Base-by-base conservation (phyloP, 2,329 filamentous ascomycete species). In the Neofusicoccum parvum region DNA sequence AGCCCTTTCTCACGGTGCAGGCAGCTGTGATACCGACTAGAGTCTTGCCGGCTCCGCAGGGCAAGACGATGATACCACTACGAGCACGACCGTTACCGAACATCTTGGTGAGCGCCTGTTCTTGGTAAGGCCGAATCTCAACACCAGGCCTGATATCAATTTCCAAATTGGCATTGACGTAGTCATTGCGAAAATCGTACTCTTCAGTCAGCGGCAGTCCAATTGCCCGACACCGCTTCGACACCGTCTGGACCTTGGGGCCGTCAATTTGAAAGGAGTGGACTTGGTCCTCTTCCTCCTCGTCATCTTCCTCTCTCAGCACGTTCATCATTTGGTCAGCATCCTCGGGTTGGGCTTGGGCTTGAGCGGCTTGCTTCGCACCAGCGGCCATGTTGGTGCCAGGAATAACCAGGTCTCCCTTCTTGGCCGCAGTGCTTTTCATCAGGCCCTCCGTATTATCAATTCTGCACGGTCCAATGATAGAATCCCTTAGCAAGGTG, bases 41-140 rank as follows among this genome's bases (percentile, higher is more conserved):
- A 1, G 95, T 99, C 82, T 99, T 99, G 67, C 95, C 95, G 17
- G 95, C 95, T 70, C 95, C 95, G 76, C 95, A 99, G 17, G 95
- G 95, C 71, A 99, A 80, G 65, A 99, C 95, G 67, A 99, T 99
- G 70, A 99, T 96, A 65, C 95, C 95, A 78, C 93, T 97, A 81
- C 97, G 95, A 14, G 95, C 95, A 79, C 95, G 90, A 58, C 94
- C 94, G 74, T 99, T 99, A 74, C 95, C 94, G 76, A 99, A 99
- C 95, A 99, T 99, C 79, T 99, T 99, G 81, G 92, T 96, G 10
- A 99, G 83, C 70, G 93, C 96, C 80, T 97, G 96, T 78, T 99
- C 95, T 76, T 99, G 95, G 72, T 99, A 99, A 81, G 87, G 89
- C 75, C 94, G 89, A 75, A 98, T 98, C 73, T 94, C 91, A 0